Conservation (phyloP, 306 rosid genomes). For the Cucumis cinereus region DNA sequence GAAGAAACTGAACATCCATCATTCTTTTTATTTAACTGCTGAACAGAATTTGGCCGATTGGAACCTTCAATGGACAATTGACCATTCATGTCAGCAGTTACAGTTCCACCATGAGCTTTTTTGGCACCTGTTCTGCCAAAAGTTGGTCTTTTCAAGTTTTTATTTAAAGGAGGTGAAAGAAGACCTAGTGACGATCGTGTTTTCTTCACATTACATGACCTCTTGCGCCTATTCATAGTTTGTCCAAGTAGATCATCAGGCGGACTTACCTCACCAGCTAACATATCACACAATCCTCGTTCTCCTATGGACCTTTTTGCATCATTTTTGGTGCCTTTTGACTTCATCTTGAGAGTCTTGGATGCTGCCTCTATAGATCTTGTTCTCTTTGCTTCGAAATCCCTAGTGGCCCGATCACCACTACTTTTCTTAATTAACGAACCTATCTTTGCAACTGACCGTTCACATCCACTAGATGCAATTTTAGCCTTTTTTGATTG, state of each 20-base stretch:
- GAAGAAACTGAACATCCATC: slow-evolving; percentile 11
- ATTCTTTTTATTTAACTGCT: slow-evolving; percentile 8
- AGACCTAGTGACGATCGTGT: slow-evolving; percentile 6
- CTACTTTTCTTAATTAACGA: slow-evolving; percentile 15
- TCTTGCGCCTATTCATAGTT: slow-evolving; percentile 21
- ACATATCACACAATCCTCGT: slow-evolving; percentile 43
- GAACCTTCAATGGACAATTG: slow-evolving; percentile 9
- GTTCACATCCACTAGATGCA: slow-evolving; percentile 18
- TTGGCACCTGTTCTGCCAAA: slow-evolving; percentile 6
- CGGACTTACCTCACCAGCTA: slow-evolving; percentile 21
- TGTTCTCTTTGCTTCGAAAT: slow-evolving; percentile 14
- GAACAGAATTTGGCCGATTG: not conserved
- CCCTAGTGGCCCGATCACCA: slow-evolving; percentile 12
- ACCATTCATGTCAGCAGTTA: slow-evolving; percentile 11
- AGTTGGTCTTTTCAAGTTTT: slow-evolving; percentile 10
- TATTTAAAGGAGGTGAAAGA: slow-evolving; percentile 16
- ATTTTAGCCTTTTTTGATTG: slow-evolving; percentile 16
- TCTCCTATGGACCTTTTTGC: slow-evolving; percentile 20
- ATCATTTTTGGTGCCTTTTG: slow-evolving; percentile 12
- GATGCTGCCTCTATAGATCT: slow-evolving; percentile 21
- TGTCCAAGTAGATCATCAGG: slow-evolving; percentile 18
- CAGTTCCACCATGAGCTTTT: slow-evolving; percentile 5
- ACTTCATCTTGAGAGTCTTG: slow-evolving; percentile 17
- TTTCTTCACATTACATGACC: slow-evolving; percentile 15
- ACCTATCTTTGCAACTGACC: slow-evolving; percentile 6